Base-by-base conservation (phyloP, 148 eudicot genomes). In the Rhododendron ferrugineum region DNA sequence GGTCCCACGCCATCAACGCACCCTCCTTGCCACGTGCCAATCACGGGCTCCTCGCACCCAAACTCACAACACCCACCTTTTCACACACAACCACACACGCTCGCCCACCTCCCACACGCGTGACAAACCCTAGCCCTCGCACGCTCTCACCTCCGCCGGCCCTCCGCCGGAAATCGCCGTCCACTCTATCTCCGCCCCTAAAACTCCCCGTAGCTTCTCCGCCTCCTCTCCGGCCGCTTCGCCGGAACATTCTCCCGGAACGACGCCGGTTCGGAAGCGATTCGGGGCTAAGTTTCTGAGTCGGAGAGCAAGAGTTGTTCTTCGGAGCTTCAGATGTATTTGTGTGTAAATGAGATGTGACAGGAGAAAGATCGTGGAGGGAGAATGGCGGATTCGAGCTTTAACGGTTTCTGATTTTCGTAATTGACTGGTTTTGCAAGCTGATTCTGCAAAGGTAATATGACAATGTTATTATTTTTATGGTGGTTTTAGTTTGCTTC, bases 101-200 rank as follows among this genome's bases (percentile, higher is more conserved):
- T 86, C 87, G 60, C 79, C 28, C 70, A 30, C 36, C 83, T 30
- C 83, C 80, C 93, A 88, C 97, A 92, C 94, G 92, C 89, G 93
- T 88, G 89, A 46, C 80, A 86, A 82, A 78, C 89, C 88, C 86
- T 83, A 85, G 46, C 86, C 88, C 88, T 91, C 91, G 86, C 89
- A 91, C 93, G 85, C 82, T 86, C 62, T 70, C 80, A n/a, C 78
- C 87, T 15, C 87, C 88, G 86, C 89, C 91, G 91, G 79, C 52
- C 18, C 84, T 11, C 56, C 83, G 68, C 90, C 83, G 88, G 83
- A 50, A 60, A 83, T 46, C 50, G 62, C 76, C 58, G 15, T 13
- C 79, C 75, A 11, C n/a, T 28, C 50, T 76, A 60, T 44, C 82
- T 2, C 47, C 62, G 13, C 5, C 5, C 52, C 28, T 16, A 11